phyloP scores from a whole-genome alignment of 2,329 filamentous ascomycete species.

The Beauveria sp. region DNA sequence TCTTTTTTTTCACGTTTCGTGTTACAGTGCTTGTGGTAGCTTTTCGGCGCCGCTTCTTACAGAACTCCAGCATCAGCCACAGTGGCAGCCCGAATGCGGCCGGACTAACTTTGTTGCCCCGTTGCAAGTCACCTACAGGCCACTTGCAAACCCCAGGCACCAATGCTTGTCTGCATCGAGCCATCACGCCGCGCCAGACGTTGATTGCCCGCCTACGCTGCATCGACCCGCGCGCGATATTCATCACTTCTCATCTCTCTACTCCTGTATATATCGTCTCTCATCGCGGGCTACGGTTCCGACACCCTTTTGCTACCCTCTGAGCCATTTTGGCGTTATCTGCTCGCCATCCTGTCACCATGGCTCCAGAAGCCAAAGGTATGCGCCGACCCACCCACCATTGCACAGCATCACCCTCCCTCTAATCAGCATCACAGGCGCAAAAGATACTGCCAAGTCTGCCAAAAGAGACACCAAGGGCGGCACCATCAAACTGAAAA shows the following conservation, averaged over 20 bases:
- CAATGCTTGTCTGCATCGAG: neutral
- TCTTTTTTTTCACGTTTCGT: too few relatives aligned
- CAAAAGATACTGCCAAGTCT: slow-evolving; percentile 54
- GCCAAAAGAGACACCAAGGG: slow-evolving; percentile 47
- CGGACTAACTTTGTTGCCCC: slow-evolving; percentile 12
- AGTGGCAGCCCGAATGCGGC: neutral
- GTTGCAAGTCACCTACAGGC: neutral
- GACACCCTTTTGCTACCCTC: neutral
- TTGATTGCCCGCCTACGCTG: neutral
- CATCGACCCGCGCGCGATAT: neutral
- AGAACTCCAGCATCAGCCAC: too few relatives aligned
- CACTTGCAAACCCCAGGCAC: neutral
- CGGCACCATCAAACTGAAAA: slow-evolving; percentile 56
- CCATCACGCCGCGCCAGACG: neutral
- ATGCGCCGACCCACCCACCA: neutral
- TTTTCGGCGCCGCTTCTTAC: too few relatives aligned
- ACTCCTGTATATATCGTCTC: neutral
- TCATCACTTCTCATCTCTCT: slow-evolving; percentile 2
- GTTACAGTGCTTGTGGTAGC: neutral
- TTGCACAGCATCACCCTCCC: neutral
- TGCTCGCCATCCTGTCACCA: neutral
- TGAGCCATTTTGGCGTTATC: neutral
- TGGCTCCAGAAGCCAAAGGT: slow-evolving; percentile 13
- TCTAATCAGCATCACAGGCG: slow-evolving; percentile 29
- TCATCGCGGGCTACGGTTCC: neutral